A percentile compares a stretch with the other conserved stretches of the same genome.
These are phyloP conservation scores for Phytopythium boreale DNA, from an alignment of 352 stramenopile genomes.

Conservation along the genomic window DNA sequence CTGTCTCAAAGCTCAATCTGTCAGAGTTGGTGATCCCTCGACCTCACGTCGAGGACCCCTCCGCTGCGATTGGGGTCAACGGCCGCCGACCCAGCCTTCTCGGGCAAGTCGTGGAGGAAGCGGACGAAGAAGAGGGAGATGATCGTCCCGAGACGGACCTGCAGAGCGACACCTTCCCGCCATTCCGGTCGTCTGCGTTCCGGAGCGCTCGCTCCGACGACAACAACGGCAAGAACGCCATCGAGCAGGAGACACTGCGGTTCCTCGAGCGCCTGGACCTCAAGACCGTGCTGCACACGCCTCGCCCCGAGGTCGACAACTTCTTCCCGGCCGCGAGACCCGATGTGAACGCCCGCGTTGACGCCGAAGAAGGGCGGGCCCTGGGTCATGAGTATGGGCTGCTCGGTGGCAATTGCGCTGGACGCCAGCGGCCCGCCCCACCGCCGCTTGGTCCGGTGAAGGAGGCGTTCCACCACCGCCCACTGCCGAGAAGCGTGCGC, in stretches of 20 bases:
- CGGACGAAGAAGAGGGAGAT: constrained; percentile 27
- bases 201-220: constrained; percentile 3
- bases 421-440: neutral
- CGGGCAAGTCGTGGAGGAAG: constrained; percentile 14
- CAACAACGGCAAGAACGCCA: constrained; percentile 12
- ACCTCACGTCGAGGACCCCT: constrained; percentile 14
- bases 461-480: constrained; percentile 1
- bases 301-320: constrained; percentile 47
- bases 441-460: neutral
- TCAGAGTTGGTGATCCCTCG: constrained; percentile 45
- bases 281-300: constrained; percentile 56
- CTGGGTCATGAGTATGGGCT: neutral
- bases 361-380: neutral
- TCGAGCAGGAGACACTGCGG: constrained; percentile 46
- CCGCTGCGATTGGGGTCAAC: neutral
- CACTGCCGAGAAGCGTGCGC: constrained; percentile 1
- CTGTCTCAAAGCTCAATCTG: constrained; percentile 38
- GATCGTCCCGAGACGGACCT: constrained; percentile 8
- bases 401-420: neutral
- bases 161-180: constrained; percentile 4
- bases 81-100: constrained; percentile 6
- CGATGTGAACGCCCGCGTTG: neutral
- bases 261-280: constrained; percentile 66
- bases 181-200: constrained; percentile 3
- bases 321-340: constrained; percentile 24